Base-by-base conservation (phyloP, 306 rosid species). In the Lathyrus sativus region DNA sequence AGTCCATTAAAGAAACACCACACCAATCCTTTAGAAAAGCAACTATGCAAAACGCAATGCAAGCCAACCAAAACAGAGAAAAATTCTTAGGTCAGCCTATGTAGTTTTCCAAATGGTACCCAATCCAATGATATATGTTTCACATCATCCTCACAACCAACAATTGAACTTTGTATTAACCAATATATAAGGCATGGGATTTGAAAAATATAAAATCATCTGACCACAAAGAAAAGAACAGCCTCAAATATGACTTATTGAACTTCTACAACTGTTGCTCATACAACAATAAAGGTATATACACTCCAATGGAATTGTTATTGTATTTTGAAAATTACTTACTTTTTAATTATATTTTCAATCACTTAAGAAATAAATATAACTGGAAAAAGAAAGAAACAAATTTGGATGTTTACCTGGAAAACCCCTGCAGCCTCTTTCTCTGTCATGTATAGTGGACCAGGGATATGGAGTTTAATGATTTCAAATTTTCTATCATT, bases 401-500 rank as follows among this genome's bases (percentile, higher is more conserved):
- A 18, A 43, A 61, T 53, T 60, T 41, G 26, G 54, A 63, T 51
- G 69, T 18, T 70, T 74, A 87, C 99, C 92, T 75, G 79, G 54
- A 49, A 13, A 72, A 90, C 12, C 43, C 95, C 97, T 42, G 82
- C 80, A 74, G 97, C 86, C 88, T 90, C 99, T 77, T 83, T 70
- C 31, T 85, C 83, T 5, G 96, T 87, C 92, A 81, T 87, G 77
- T 86, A 73, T 28, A 93, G 85, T 53, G 99, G 92, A 33, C 76
- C 84, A 0, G 99, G 96, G 67, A 90, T 75, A 57, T 88, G 97
- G 35, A 93, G 75, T 79, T 90, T 93, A 51, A 90, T 84, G 59
- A 90, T 73, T 78, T 93, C 87, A 37, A 93, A 58, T 31, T 86
- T 87, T 80, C 97, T 82, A 82, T 85, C 96, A 7, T 62, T 75